These are phyloP conservation scores for Kazachstania africana DNA, from an alignment of 805 yeast species.

Conservation along the genomic window DNA sequence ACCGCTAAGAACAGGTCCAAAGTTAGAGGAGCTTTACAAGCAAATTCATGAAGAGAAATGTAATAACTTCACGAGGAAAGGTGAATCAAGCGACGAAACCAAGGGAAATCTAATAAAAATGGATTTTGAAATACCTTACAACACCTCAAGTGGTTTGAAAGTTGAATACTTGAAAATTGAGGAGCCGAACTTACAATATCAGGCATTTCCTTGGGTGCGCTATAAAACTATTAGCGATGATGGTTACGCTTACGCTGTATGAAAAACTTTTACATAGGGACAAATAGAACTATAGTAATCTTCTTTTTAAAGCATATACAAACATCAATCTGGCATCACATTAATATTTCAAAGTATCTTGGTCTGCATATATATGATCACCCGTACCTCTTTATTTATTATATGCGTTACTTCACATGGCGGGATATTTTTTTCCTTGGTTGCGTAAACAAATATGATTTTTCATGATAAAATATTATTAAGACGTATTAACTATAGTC, in stretches of 20 bases:
- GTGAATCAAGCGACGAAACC: background rate
- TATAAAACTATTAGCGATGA: conserved; percentile 37
- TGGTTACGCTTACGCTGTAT: conserved; percentile 22
- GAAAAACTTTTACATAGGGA: background rate
- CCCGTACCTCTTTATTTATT: too few species aligned
- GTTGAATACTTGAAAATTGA: conserved; percentile 55
- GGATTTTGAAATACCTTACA: conserved; percentile 52
- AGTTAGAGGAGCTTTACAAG: conserved; percentile 25
- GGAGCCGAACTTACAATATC: conserved; percentile 48
- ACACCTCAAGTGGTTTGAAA: conserved; percentile 54
- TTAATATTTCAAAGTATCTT: too few species aligned
- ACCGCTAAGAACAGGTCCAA: conserved; percentile 24
- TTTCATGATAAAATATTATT: too few species aligned
- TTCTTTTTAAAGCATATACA: too few species aligned
- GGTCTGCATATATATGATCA: too few species aligned
- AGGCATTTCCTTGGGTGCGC: conserved; percentile 73
- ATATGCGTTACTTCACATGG: too few species aligned
- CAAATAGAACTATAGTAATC: too few species aligned
- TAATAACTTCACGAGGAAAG: background rate
- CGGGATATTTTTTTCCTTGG: too few species aligned
- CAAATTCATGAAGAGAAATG: conserved; percentile 16
- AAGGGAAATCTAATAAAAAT: conserved; percentile 29
- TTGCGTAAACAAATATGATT: too few species aligned
- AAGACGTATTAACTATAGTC: too few species aligned
- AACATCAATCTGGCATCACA: too few species aligned